Percentiles rank a stretch among this genome's conserved stretches.
Evolutionary conservation across 2,329 filamentous ascomycete genomes (phyloP).

Genomic region (Trichoderma sp.): DNA sequence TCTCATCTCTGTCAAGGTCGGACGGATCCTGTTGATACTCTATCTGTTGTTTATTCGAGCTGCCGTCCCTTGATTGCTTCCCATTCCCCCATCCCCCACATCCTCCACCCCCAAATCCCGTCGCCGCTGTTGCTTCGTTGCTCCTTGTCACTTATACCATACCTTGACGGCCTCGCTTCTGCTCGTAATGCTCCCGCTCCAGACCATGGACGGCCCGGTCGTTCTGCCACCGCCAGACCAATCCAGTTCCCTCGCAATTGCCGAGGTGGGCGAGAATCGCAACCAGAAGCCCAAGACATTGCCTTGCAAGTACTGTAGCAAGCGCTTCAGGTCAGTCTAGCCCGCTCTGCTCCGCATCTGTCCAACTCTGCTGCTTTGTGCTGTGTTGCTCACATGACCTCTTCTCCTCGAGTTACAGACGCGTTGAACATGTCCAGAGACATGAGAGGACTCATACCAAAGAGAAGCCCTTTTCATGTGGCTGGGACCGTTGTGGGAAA

Average conservation of each 20-base stretch:
- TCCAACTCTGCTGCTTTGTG: slow-evolving; percentile 7
- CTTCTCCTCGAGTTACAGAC: slow-evolving; percentile 39
- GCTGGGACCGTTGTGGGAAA: slow-evolving; percentile 59
- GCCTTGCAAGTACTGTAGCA: slow-evolving; percentile 62
- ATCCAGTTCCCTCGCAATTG: slow-evolving; percentile 29
- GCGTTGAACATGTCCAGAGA: slow-evolving; percentile 63
- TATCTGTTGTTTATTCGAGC: neutral
- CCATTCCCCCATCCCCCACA: slow-evolving; percentile 11
- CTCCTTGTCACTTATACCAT: slow-evolving; percentile 12
- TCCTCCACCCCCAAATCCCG: slow-evolving; percentile 9
- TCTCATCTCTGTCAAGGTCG: neutral
- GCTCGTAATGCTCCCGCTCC: slow-evolving; percentile 51
- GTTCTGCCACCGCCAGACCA: slow-evolving; percentile 31
- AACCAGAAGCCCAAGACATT: slow-evolving; percentile 61
- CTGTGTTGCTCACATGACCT: slow-evolving; percentile 24
- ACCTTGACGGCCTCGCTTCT: slow-evolving; percentile 20
- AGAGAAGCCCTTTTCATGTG: slow-evolving; percentile 62
- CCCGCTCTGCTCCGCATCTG: slow-evolving; percentile 18
- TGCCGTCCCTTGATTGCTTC: neutral
- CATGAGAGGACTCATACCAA: slow-evolving; percentile 65
- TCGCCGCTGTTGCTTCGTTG: neutral
- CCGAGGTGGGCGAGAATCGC: slow-evolving; percentile 51
- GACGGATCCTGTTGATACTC: neutral
- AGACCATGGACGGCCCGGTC: slow-evolving; percentile 50
- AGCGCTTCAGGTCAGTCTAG: slow-evolving; percentile 56